Base-by-base conservation (phyloP, 345 rosid species). In the Chamaenerion angustifolium region DNA sequence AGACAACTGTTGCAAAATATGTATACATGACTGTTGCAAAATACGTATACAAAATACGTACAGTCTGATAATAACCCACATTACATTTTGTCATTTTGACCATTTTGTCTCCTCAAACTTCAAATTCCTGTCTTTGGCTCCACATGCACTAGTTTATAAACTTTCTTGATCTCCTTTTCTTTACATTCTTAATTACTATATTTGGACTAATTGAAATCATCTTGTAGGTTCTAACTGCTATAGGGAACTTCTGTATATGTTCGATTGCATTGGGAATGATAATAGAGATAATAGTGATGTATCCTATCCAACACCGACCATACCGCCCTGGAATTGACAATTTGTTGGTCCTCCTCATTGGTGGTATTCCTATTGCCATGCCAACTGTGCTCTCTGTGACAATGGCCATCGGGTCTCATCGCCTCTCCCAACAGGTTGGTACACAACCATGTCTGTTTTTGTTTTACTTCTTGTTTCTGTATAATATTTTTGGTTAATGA, bases 251-350 rank as follows among this genome's bases (percentile, higher is more conserved):
- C 71, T 83, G 90, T 66, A 87, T 86, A 67, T 82, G 92, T 62
- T 82, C 95, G 63, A 86, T 86, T 48, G 88, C 88, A 21, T 56
- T 73, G 25, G 95, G 95, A 45, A 86, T 86, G 89, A 64, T 70
- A 43, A 64, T 76, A 27, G 95, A 83, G 79, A 76, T 87, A 40
- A 69, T 83, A 3, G 94, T 87, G 62, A 87, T 87, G 96, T 87
- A 71, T 56, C 95, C 93, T 0, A 86, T 86, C 59, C 95, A 86
- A 56, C 75, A 71, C 70, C 72, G 95, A 35, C 2, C 60, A 63
- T 86, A 86, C 55, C 81, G 95, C 44, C 84, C 85, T 11, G 95
- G 95, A 73, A 86, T 83, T 49, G 89, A 83, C 57, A 83, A 83
- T 52, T 64, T 83, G 11, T 74, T 83, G 61, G 89, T 83, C 14